Base-by-base conservation (phyloP, 768 basidiomycete genomes). In the Neoboletus brunneissimus region DNA sequence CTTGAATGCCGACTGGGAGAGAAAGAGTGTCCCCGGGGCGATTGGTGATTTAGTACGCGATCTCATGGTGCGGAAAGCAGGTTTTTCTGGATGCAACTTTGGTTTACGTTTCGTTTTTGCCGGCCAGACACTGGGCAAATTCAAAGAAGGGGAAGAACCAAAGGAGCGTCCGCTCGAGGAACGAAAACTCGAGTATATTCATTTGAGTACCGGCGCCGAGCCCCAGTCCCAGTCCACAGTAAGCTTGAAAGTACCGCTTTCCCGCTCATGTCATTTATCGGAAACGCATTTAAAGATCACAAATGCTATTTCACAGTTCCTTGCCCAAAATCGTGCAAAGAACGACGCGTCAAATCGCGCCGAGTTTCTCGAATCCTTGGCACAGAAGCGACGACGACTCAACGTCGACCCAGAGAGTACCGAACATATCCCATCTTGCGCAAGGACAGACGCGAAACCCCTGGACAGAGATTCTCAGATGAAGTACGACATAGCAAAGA, bases 401-500 rank as follows among this genome's bases (percentile, higher is more conserved):
- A 68, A 71, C n/a, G 64, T 71, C 38, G 74, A 73, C 22, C 69
- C 69, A 15, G 72, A 67, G 23, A 60, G 70, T 8, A 63, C 77
- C 3, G 72, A 68, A 12, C 54, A 64, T 10, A 62, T 68, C 22
- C 68, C 78, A 16, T 87, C 88, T 4, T 92, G 89, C 62, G 90
- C 90, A 13, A 83, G 90, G 10, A 81, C 82, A 4, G 87, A 91
- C 56, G 86, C 89, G 35, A 88, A 84, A 65, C 73, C 79, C 0
- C 72, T 89, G 32, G 82, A 92, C 67, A 76, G 91, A 38, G 87
- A 90, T 54, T 73, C 82, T 1, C 91, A 92, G 64, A 90, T 92
- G 78, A 89, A 88, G 67, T 92, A 91, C 60, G 91, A 93, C 67
- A 88, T 93, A 58, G 87, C 86, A n/a, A 89, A 85, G 71, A 91